A percentile compares a stretch with the other conserved stretches of the same genome.
Conservation (phyloP, 306 rosid species). For the Inga laurina region DNA sequence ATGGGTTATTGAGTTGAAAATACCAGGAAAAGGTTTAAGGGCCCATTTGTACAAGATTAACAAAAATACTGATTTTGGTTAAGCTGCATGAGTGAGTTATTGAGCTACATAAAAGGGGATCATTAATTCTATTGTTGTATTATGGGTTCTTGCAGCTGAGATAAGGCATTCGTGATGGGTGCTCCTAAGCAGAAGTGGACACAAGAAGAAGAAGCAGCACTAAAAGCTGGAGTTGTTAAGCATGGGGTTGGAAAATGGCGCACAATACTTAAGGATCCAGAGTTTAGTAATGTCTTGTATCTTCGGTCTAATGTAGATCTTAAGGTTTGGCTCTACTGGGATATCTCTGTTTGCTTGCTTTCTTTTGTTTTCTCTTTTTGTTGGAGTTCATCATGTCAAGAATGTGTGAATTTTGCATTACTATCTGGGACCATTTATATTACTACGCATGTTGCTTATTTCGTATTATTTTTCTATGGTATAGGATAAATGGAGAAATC, state of each 20-base stretch:
- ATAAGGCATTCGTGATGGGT: slow-evolving; percentile 61
- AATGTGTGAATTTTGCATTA: slow-evolving; percentile 7
- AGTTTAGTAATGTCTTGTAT: slow-evolving; percentile 69
- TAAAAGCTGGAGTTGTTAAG: slow-evolving; percentile 95
- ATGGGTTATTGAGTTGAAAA: neutral
- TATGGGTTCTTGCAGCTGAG: slow-evolving; percentile 36
- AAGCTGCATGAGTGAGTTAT: neutral
- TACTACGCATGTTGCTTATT: neutral
- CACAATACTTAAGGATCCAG: slow-evolving; percentile 94
- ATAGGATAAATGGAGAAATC: slow-evolving; percentile 98
- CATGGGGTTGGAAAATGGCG: slow-evolving; percentile 99
- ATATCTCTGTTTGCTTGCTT: neutral
- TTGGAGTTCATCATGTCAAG: slow-evolving; percentile 13
- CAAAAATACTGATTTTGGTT: neutral
- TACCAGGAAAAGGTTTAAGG: neutral
- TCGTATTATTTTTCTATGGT: slow-evolving; percentile 30
- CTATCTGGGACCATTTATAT: slow-evolving; percentile 17
- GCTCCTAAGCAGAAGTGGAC: slow-evolving; percentile 99
- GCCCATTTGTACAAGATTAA: neutral
- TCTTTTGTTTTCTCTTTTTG: slow-evolving; percentile 3
- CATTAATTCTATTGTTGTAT: slow-evolving; percentile 17
- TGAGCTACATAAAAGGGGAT: neutral
- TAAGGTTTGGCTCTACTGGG: slow-evolving; percentile 57
- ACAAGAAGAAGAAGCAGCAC: slow-evolving; percentile 86
- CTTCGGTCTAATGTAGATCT: slow-evolving; percentile 97